Evolutionary conservation across 257 asterid species (phyloP).

Genomic region (Nicotiana obtusifolia): DNA sequence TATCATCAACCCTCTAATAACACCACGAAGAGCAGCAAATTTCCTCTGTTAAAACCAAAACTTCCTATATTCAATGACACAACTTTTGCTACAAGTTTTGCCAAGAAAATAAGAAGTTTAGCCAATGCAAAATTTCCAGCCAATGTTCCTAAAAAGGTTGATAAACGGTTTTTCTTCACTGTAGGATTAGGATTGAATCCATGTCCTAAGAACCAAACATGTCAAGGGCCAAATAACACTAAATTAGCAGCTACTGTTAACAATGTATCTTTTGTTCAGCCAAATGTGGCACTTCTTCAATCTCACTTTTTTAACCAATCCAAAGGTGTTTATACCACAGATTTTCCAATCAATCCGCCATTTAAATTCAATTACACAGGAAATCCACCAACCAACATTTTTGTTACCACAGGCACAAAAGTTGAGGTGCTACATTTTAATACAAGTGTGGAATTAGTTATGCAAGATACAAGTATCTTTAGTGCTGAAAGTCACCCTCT

Average conservation of each 20-base stretch:
- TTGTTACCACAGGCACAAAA: conserved; percentile 43
- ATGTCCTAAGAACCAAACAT: conserved; percentile 35
- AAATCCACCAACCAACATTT: conserved; percentile 33
- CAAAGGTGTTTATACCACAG: conserved; percentile 49
- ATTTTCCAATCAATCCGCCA: conserved; percentile 53
- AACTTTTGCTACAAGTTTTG: conserved; percentile 27
- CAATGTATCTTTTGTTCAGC: conserved; percentile 56
- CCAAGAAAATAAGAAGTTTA: conserved; percentile 36
- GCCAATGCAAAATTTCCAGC: conserved; percentile 40
- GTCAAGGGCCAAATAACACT: conserved; percentile 60
- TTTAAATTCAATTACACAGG: conserved; percentile 58
- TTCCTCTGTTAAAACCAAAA: conserved; percentile 26
- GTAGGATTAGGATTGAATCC: conserved; percentile 52
- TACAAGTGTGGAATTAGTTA: conserved; percentile 44
- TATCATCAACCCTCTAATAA: conserved; percentile 24
- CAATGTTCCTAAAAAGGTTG: conserved; percentile 40
- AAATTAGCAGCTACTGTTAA: conserved; percentile 44
- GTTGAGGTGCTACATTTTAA: conserved; percentile 38
- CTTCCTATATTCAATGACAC: conserved; percentile 36
- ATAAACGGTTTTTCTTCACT: conserved; percentile 47
- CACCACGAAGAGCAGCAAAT: conserved; percentile 9
- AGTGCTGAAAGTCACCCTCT: conserved; percentile 60
- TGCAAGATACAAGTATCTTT: conserved; percentile 63
- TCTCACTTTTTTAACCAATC: conserved; percentile 49
- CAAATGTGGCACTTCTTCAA: conserved; percentile 46